These are phyloP conservation scores for Lecanicillium sp. DNA, from an alignment of 2,329 filamentous ascomycete genomes.

Conservation along the genomic window DNA sequence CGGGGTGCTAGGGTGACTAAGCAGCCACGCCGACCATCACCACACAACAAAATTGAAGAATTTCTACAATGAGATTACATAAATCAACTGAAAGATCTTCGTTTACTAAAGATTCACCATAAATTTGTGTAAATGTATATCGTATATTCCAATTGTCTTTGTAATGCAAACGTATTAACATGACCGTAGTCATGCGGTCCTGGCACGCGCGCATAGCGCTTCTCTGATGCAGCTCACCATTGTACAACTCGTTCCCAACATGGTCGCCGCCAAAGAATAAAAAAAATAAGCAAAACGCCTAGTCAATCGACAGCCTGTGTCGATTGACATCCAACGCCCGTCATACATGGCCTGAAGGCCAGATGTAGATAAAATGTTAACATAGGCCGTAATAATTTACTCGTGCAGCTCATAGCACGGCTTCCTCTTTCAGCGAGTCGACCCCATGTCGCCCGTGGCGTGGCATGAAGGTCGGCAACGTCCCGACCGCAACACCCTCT, in stretches of 20 bases:
- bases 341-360: not conserved
- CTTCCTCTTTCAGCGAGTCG: too few relatives aligned
- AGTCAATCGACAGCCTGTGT: conserved; percentile 7
- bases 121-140: too few relatives aligned
- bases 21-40: not conserved
- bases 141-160: conserved; percentile 8
- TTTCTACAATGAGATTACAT: not conserved
- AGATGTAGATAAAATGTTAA: not conserved
- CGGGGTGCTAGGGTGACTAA: conserved; percentile 9
- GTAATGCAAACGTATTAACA: conserved; percentile 5
- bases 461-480: too few relatives aligned
- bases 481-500: too few relatives aligned
- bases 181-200: not conserved
- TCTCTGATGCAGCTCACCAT: not conserved
- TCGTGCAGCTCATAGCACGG: conserved; percentile 4
- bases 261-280: not conserved
- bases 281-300: conserved; percentile 8
- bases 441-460: too few relatives aligned
- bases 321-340: conserved; percentile 6
- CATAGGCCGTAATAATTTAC: conserved; percentile 2
- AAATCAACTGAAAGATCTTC: too few relatives aligned
- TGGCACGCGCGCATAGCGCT: not conserved
- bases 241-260: conserved; percentile 2
- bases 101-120: not conserved
- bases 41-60: not conserved